Evolutionary conservation across 2,329 filamentous ascomycete species (phyloP).

Genomic region (Ceratocystis cacaofunesta): DNA sequence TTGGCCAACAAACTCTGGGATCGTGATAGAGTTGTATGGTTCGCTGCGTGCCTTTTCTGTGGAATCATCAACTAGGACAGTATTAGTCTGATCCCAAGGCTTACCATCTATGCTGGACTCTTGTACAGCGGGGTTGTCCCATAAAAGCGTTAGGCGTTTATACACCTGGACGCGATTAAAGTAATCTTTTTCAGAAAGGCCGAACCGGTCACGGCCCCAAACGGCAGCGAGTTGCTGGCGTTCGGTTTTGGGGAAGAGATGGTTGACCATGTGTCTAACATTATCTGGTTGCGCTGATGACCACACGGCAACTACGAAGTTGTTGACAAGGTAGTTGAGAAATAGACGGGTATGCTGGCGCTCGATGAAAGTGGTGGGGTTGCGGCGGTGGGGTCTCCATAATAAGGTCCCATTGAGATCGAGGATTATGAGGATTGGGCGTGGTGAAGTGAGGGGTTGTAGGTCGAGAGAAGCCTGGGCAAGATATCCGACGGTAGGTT

Average conservation of each 20-base stretch:
- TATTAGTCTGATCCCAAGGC: constrained; percentile 68
- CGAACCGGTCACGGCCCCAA: constrained; percentile 68
- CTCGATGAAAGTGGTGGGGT: constrained; percentile 39
- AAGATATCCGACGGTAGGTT: constrained; percentile 48
- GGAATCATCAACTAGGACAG: constrained; percentile 78
- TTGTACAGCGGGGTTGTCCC: constrained; percentile 38
- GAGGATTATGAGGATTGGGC: constrained; percentile 63
- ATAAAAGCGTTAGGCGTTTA: constrained; percentile 65
- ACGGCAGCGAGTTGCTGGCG: constrained; percentile 45
- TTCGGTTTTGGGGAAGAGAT: constrained; percentile 45
- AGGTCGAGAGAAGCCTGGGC: constrained; percentile 33
- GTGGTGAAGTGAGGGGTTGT: constrained; percentile 30
- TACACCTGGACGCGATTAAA: constrained; percentile 65
- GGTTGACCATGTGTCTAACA: constrained; percentile 50
- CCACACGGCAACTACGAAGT: constrained; percentile 77
- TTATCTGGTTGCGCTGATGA: constrained; percentile 68
- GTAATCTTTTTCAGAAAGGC: constrained; percentile 51
- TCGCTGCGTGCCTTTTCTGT: constrained; percentile 65
- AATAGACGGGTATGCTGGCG: constrained; percentile 58
- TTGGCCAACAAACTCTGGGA: constrained; percentile 57
- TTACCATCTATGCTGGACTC: constrained; percentile 28
- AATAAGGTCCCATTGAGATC: constrained; percentile 91
- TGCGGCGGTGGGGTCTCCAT: constrained; percentile 43
- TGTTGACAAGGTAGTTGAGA: constrained; percentile 55
- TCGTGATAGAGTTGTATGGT: constrained; percentile 64